Evolutionary conservation across 192 early-diverging fungal genomes (phyloP), one percentile per base, ranked within the genome.

Genomic region (Coemansia sp.): DNA sequence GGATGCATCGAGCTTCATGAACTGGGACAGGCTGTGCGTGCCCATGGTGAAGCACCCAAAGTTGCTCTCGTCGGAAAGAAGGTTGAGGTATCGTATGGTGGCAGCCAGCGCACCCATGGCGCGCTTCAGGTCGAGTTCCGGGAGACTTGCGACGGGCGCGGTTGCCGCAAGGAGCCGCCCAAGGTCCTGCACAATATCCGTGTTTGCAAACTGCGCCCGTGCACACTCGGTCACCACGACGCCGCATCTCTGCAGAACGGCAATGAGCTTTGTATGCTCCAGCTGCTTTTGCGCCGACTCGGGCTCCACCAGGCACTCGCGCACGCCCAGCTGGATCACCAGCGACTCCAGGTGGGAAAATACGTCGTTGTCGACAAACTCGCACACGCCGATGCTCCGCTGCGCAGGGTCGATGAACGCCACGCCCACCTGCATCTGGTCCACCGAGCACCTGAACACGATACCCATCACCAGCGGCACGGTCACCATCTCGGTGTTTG

Each of bases 331-430:
- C 75, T 98, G 96, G 68, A 97, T 94, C 25, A 93, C 75, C 34
- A 98, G 77, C 7, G 95, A 90, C 87, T 99, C 97, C 46, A 99
- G 87, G 64, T 95, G 96, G 16, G 93, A 93, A 68, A 91, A 95
- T 7, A 92, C 84, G 43, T 96, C 93, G 66, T 92, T 93, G 83
- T 99, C 97, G 10, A 92, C 74, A 76, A 99, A 98, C 79, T 98
- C 92, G 48, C 89, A 69, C 26, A 97, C 86, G 4, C 93, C 93
- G 21, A 98, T 75, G 20, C 79, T 84, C 13, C 91, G 85, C 58
- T 87, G 85, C 2, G 94, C 91, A 1, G 94, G 89, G 67, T 99
- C 96, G 2, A 92, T 89, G 73, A 93, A 95, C 5, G 94, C 89
- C 7, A 94, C 90, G 1, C 95, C 95, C 33, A 73, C 68, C 16